Base-by-base conservation (phyloP, 2,329 filamentous ascomycete species). In the Aureobasidium leucospermi region DNA sequence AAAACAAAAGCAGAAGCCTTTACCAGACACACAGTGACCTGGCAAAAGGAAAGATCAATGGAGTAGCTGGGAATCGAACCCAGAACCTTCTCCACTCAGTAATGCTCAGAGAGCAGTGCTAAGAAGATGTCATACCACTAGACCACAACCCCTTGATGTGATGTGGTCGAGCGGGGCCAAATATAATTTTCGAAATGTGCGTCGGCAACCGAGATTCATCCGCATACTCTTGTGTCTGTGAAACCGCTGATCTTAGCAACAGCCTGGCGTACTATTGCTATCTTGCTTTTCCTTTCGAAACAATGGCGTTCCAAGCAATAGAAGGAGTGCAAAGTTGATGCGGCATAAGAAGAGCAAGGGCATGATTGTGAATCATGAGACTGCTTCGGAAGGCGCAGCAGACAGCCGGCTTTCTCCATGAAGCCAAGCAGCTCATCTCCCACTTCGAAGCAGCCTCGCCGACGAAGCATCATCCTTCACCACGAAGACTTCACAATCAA, bases 111-210 rank as follows among this genome's bases (percentile, higher is more conserved):
- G n/a, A 55, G 39, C 51, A 43, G 29, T 56, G 52, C 52, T 56
- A 56, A 56, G 52, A 56, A 56, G 52, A 56, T 46, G 52, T 56
- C 41, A 56, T 56, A 56, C 52, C 52, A 56, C 52, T 56, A 56
- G 41, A 56, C 52, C 52, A 56, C 52, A 56, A 46, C 52, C 52
- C 52, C 31, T 36, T 38, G 39, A 55, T 55, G 51, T 10, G 4
- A 10, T 16, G 34, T 1, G 4, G 1, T 10, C 28, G 8, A 10
- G 45, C n/a, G 9, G 13, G 1, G 4, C 0, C 15, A 13, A 16
- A 16, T 16, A 48, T 34, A 7, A 13, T 13, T n/a, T 16, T 42
- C 11, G 6, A 42, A 16, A 13, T 19, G 11, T 34, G 13, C n/a
- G 13, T 16, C 6, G 2, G 3, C 1, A 5, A 5, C 45, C 28